Evolutionary conservation across 768 basidiomycete species (phyloP).

Genomic region (Rhizopogon sp.): DNA sequence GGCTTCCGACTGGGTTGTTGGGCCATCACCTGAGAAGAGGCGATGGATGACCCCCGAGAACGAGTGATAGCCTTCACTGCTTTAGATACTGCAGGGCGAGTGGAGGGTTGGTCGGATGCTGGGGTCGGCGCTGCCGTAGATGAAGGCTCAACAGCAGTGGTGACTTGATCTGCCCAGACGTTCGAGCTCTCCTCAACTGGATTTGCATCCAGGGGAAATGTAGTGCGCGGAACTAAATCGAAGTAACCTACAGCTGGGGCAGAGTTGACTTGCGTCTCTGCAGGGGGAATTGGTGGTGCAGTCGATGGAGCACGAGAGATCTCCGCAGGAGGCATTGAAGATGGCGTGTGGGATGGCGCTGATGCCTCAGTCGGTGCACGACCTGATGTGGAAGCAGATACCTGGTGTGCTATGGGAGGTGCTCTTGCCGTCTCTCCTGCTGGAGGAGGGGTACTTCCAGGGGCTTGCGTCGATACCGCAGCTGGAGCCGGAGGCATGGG

Average conservation of each 20-base stretch:
- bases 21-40: slow-evolving; percentile 18
- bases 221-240: slow-evolving; percentile 19
- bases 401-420: not conserved
- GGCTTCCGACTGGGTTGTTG: slow-evolving; percentile 18
- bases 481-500: slow-evolving; percentile 14
- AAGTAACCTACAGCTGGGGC: slow-evolving; percentile 13
- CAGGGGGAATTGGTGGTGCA: slow-evolving; percentile 11
- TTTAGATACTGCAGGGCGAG: slow-evolving; percentile 8
- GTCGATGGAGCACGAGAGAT: not conserved
- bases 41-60: slow-evolving; percentile 18
- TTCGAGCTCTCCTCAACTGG: slow-evolving; percentile 14
- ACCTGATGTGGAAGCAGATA: slow-evolving; percentile 6
- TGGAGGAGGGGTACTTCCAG: not conserved
- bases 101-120: not conserved
- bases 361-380: slow-evolving; percentile 4
- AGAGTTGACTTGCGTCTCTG: not conserved
- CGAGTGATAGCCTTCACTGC: slow-evolving; percentile 19
- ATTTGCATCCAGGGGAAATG: slow-evolving; percentile 15
- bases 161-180: slow-evolving; percentile 22
- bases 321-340: slow-evolving; percentile 15
- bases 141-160: not conserved
- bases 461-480: slow-evolving; percentile 6
- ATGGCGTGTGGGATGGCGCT: slow-evolving; percentile 8
- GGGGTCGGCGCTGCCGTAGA: slow-evolving; percentile 3
- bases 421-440: not conserved